Percentiles rank a stretch among this genome's conserved stretches.
These are phyloP conservation scores for Puya raimondii DNA, from an alignment of 176 grass and related monocot species.

Conservation along the genomic window DNA sequence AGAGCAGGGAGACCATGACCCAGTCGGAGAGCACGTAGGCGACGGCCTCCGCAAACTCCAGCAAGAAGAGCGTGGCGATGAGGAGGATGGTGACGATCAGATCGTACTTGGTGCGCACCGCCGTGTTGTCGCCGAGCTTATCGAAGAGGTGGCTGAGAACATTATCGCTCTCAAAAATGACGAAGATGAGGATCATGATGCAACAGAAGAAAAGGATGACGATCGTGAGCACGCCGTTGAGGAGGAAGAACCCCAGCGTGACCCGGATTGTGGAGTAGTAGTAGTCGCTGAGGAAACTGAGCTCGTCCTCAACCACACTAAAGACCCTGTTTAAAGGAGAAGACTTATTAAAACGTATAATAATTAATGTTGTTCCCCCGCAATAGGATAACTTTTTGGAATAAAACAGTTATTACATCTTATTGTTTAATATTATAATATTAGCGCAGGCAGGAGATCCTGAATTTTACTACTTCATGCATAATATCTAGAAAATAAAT, in stretches of 20 bases:
- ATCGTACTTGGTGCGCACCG: neutral
- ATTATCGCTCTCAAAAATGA: slow-evolving; percentile 1
- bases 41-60: slow-evolving; percentile 17
- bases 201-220: neutral
- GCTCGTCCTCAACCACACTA: slow-evolving; percentile 22
- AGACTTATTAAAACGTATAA: no score
- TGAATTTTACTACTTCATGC: no score
- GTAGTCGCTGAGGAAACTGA: slow-evolving; percentile 31
- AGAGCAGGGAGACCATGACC: slow-evolving; percentile 33
- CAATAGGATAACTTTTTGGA: no score
- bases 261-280: slow-evolving; percentile 19
- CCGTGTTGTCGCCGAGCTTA: no score
- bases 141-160: neutral
- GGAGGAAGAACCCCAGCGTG: neutral
- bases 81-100: slow-evolving; percentile 12
- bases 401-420: no score
- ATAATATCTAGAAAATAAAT: no score
- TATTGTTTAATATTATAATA: no score
- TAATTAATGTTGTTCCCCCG: no score
- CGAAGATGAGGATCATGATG: no score
- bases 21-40: slow-evolving; percentile 27
- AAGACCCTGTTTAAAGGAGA: slow-evolving; percentile 28
- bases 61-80: slow-evolving; percentile 3
- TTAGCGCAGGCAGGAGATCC: no score
- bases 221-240: neutral